Base-by-base conservation (phyloP, 2,329 filamentous ascomycete genomes). In the Polychaeton citri region DNA sequence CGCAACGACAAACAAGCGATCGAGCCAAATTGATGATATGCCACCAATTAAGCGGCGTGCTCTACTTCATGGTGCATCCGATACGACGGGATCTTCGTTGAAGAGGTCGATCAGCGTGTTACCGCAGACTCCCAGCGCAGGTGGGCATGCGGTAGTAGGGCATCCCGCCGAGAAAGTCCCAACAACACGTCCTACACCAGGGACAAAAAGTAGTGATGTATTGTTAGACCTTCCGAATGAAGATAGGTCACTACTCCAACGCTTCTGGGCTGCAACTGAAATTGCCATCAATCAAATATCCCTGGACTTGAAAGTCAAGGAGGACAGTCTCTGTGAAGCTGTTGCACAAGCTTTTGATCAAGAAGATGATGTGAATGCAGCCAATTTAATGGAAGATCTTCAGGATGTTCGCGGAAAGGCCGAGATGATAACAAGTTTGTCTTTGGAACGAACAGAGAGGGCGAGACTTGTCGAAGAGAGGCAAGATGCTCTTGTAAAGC, bases 221-320 rank as follows among this genome's bases (percentile, higher is more conserved):
- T 28, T 7, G 15, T 12, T 28, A 15, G 3, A 28, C 15, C 24
- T 19, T 3, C 16, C 28, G 4, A 28, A 21, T 12, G 36, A 35
- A 20, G 42, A 46, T 19, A 21, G 24, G 5, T 26, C 26, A 16
- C 34, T 45, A 9, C 21, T 48, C 15, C 31, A 37, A 20, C 24
- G 21, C n/a, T 34, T 54, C 5, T 52, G 49, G 21, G 38, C 40
- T 6, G 32, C 43, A 16, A 40, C 50, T 15, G 43, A 46, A 6
- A 24, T 33, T 5, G 35, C 43, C 7, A 43, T 46, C n/a, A 28
- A 42, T 3, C 33, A 39, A 2, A 38, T 46, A 9, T 6, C 42
- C 9, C 19, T 40, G 4, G 19, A 32, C 4, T 36, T 54, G 5
- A 28, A 46, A 17, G 39, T 35, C 7, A 40, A 38, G 21, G 26